These are phyloP conservation scores for Pulveroboletus sp. DNA, from an alignment of 1,284 basidiomycete genomes.

Conservation along the genomic window DNA sequence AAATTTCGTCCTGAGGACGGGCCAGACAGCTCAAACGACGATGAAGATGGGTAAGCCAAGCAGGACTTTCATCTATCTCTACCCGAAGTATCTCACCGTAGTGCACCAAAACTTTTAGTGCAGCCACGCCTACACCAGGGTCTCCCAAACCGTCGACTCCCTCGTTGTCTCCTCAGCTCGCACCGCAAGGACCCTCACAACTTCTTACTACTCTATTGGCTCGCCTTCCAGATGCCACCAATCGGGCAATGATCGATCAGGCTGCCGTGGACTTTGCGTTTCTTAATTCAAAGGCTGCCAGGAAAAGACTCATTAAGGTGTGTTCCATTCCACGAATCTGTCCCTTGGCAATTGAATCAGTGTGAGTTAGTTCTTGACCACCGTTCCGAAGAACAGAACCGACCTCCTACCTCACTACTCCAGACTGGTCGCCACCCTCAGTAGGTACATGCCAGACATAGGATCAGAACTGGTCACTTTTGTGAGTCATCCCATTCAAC, in stretches of 20 bases:
- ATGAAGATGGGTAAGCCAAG: constrained; percentile 53
- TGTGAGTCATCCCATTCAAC: constrained; percentile 49
- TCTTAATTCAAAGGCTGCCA: constrained; percentile 92
- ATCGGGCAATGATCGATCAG: constrained; percentile 90
- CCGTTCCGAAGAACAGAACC: constrained; percentile 85
- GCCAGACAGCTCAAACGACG: constrained; percentile 37
- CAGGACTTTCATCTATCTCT: constrained; percentile 9
- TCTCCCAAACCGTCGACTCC: constrained; percentile 66
- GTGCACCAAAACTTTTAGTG: constrained; percentile 14
- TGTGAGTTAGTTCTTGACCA: constrained; percentile 69
- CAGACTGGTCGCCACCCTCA: constrained; percentile 84
- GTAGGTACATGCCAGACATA: constrained; percentile 93
- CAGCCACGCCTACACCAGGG: constrained; percentile 61
- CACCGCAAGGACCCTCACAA: constrained; percentile 88
- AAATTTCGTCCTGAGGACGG: constrained; percentile 11
- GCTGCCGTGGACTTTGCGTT: constrained; percentile 95
- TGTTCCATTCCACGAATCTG: constrained; percentile 17
- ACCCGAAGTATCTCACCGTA: constrained; percentile 1
- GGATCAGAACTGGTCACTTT: constrained; percentile 78
- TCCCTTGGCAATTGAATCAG: constrained; percentile 11
- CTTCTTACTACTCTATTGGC: constrained; percentile 89
- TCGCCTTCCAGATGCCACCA: constrained; percentile 92
- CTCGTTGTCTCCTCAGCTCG: constrained; percentile 63
- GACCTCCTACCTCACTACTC: constrained; percentile 96
- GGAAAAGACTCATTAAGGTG: constrained; percentile 87